These are phyloP conservation scores for Triticum turgidum DNA, from an alignment of 176 grass and related monocot species.

Conservation along the genomic window DNA sequence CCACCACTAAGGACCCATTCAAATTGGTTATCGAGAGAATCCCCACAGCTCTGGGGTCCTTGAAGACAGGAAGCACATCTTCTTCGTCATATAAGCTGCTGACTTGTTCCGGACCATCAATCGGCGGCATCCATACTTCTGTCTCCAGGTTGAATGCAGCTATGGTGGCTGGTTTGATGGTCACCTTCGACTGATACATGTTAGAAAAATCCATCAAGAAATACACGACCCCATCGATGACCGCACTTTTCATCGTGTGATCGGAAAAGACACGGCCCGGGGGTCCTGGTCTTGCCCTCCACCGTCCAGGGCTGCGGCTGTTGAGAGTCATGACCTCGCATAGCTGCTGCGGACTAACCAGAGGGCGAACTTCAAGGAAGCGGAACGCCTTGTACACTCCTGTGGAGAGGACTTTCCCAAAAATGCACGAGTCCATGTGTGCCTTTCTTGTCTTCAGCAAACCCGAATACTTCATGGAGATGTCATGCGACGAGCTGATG, in stretches of 20 bases:
- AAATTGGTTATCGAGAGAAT: conserved; percentile 5
- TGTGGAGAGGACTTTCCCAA: conserved; percentile 21
- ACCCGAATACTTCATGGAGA: neutral
- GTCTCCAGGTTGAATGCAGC: conserved; percentile 14
- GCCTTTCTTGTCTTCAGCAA: neutral
- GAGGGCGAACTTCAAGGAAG: neutral
- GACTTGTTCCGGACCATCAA: neutral
- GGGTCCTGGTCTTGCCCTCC: neutral
- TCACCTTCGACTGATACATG: neutral
- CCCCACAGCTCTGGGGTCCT: neutral
- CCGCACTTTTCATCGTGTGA: neutral
- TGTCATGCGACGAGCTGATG: neutral
- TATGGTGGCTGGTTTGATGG: neutral
- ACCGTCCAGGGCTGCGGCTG: neutral
- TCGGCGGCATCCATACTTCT: conserved; percentile 6
- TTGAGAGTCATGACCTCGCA: conserved; percentile 13
- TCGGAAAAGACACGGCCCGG: neutral
- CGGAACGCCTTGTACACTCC: conserved; percentile 25
- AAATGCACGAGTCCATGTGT: neutral
- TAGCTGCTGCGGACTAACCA: neutral
- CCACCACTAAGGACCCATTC: conserved; percentile 12
- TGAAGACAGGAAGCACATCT: neutral
- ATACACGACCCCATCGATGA: conserved; percentile 1
- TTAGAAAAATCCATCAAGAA: neutral
- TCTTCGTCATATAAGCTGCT: neutral